Evolutionary conservation across 306 rosid genomes (phyloP).

Genomic region (Cicer judaicum): DNA sequence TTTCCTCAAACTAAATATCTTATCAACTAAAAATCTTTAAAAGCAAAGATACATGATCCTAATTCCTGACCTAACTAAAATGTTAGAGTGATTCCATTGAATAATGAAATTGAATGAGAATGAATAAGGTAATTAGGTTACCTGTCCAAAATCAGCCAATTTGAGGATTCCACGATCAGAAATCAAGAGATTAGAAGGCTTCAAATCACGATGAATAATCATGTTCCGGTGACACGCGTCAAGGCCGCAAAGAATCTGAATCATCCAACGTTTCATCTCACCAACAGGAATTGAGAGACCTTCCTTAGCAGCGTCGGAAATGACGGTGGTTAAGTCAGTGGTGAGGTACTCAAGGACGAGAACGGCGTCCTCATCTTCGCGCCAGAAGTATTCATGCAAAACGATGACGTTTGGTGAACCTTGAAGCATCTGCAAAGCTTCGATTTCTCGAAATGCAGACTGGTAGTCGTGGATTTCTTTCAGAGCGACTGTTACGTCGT

Average conservation of each 20-base stretch:
- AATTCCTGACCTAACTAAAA: background rate
- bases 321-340: conserved; percentile 72
- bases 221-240: conserved; percentile 78
- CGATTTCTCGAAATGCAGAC: conserved; percentile 89
- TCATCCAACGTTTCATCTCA: conserved; percentile 85
- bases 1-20: conserved; percentile 7
- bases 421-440: conserved; percentile 74
- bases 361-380: conserved; percentile 89
- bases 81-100: background rate
- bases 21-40: background rate
- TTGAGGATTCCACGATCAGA: conserved; percentile 84
- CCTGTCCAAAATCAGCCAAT: conserved; percentile 93
- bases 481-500: conserved; percentile 76
- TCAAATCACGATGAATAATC: conserved; percentile 93
- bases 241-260: conserved; percentile 83
- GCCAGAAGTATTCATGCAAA: conserved; percentile 77
- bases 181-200: conserved; percentile 83
- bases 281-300: conserved; percentile 47
- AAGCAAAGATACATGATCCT: background rate
- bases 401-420: conserved; percentile 72
- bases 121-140: background rate
- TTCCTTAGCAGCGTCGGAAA: conserved; percentile 56
- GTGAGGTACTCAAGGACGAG: conserved; percentile 76
- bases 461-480: conserved; percentile 97
- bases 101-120: background rate